Base-by-base conservation (phyloP, 805 yeast genomes). In the Saccharomycodes ludwigii region DNA sequence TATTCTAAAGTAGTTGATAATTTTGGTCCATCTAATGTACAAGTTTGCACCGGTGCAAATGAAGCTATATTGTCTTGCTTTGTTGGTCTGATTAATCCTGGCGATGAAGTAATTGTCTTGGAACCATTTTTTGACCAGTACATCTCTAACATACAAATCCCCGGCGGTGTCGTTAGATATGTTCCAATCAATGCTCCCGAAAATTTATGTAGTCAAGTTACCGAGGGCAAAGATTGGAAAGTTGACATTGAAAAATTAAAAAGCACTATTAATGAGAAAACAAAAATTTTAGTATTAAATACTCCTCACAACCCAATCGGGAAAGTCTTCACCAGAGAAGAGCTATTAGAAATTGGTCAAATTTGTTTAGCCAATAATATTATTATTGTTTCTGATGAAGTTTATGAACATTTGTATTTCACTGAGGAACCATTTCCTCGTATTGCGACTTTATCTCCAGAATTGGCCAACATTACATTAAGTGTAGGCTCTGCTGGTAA, bases 41-140 rank as follows among this genome's bases (percentile, higher is more conserved):
- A 77, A 34, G 77, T 88, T 24, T 83, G 95, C 27, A 85, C 97
- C 2, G 98, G 98, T 34, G 98, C 98, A 27, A 91, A 91, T 48
- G 97, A 91, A 59, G 97, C 96, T 22, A 81, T 91, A 65, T 66
- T 83, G 32, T 59, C 95, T 2, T 73, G 79, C 3, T 76, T 86
- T 51, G 77, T 84, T 36, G 98, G 93, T 0, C 78, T 85, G 43
- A 58, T 91, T 40, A 69, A 81, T 27, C 71, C 74, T 2, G 96
- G 93, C 15, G 98, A 91, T 47, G 98, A 91, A 55, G 98, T 78
- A 17, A 81, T 91, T 53, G 96, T 91, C 10, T 81, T 91, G 50
- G 94, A 88, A 56, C 98, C 98, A 3, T 91, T 85, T 52, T 91
- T 91, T 51, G 98, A 91, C 49, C 98, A 91, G 58, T 91, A 91